Evolutionary conservation across 106 monocot species (phyloP).

Genomic region (Apostasia shenzhenica): DNA sequence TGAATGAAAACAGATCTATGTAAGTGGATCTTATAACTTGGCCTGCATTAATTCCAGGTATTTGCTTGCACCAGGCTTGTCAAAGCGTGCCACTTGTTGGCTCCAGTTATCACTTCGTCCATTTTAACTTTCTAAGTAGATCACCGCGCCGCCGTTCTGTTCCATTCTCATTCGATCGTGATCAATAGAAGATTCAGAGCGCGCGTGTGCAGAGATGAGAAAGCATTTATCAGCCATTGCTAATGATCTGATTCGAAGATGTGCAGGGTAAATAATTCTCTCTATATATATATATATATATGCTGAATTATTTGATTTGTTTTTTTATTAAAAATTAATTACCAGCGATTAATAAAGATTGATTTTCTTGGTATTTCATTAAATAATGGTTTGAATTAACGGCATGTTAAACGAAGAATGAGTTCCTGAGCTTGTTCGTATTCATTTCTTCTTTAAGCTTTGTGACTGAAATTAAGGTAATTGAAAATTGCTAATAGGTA

Average conservation of each 20-base stretch:
- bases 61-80: too few relatives aligned
- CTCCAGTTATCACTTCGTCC: not conserved
- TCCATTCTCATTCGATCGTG: not conserved
- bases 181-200: not conserved
- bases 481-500: too few relatives aligned
- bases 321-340: not conserved
- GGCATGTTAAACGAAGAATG: too few relatives aligned
- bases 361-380: not conserved
- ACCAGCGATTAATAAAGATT: not conserved
- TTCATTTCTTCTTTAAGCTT: too few relatives aligned
- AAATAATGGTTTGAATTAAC: not conserved
- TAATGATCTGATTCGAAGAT: conserved; percentile 29
- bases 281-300: too few relatives aligned
- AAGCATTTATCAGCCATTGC: conserved; percentile 35
- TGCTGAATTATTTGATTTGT: not conserved
- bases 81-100: not conserved
- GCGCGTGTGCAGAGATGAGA: conserved; percentile 10
- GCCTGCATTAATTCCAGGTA: too few relatives aligned
- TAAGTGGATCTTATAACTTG: too few relatives aligned
- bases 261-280: conserved; percentile 22
- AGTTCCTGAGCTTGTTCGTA: too few relatives aligned
- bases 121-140: not conserved
- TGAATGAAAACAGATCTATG: too few relatives aligned
- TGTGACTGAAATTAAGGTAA: not conserved
- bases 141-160: not conserved